Evolutionary conservation across 805 yeast species (phyloP).

Genomic region (Blastobotrys robertii): DNA sequence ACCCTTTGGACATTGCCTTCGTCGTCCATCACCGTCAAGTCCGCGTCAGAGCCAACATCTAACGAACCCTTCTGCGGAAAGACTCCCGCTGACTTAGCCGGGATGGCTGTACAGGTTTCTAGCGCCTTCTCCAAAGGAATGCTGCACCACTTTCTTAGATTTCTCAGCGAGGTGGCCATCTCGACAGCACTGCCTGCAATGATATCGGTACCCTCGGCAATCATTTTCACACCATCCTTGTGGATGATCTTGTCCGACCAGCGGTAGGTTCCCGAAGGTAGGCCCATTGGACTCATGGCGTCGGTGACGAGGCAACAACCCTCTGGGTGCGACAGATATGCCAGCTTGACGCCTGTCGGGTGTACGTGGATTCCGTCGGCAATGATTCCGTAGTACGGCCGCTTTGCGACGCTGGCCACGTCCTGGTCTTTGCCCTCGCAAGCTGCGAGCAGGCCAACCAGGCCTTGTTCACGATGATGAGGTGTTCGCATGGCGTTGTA

Average conservation of each 20-base stretch:
- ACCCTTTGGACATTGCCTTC: slow-evolving; percentile 38
- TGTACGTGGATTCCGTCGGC: slow-evolving; percentile 54
- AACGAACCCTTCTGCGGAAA: slow-evolving; percentile 40
- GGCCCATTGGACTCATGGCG: slow-evolving; percentile 48
- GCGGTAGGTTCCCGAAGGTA: slow-evolving; percentile 45
- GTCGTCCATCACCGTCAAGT: slow-evolving; percentile 37
- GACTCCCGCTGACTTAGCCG: slow-evolving; percentile 40
- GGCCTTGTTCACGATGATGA: slow-evolving; percentile 50
- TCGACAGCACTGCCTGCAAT: slow-evolving; percentile 57
- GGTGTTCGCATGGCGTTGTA: slow-evolving; percentile 55
- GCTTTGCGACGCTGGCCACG: slow-evolving; percentile 1
- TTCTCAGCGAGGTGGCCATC: slow-evolving; percentile 40
- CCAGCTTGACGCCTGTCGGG: slow-evolving; percentile 41
- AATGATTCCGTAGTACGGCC: slow-evolving; percentile 45
- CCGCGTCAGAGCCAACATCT: slow-evolving; percentile 46
- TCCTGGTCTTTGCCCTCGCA: slow-evolving; percentile 18
- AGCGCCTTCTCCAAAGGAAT: slow-evolving; percentile 43
- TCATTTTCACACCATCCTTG: slow-evolving; percentile 38
- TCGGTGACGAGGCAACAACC: slow-evolving; percentile 49
- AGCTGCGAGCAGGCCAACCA: slow-evolving; percentile 39
- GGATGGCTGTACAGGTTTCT: slow-evolving; percentile 44
- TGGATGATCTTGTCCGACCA: slow-evolving; percentile 41
- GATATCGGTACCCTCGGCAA: slow-evolving; percentile 44
- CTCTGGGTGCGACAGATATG: slow-evolving; percentile 43
- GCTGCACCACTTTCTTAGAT: slow-evolving; percentile 41